Evolutionary conservation across 1,284 basidiomycete genomes (phyloP), one percentile per base, ranked within the genome.

Genomic region (Ceratobasidium theobromae): DNA sequence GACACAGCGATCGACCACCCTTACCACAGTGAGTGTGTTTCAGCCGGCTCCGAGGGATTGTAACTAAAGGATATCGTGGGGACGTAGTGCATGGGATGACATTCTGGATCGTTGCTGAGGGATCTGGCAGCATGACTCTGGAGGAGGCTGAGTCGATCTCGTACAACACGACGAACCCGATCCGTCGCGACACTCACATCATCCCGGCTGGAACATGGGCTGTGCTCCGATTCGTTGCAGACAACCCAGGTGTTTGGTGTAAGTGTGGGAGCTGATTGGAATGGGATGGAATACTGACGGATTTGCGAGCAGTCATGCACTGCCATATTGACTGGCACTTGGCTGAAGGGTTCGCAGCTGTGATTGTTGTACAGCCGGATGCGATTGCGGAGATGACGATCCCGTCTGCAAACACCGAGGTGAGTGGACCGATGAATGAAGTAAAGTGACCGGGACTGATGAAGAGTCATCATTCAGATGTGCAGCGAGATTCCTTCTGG

Each of bases 41-140:
- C 27, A 60, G 16, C 16, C 35, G 35, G 35, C 27, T 3, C 1
- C 43, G 43, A 54, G 23, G 33, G 38, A 12, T 49, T 33, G 53
- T 45, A 38, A 48, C 43, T 43, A n/a, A n/a, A n/a, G n/a, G n/a
- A n/a, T n/a, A 9, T 32, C 35, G 21, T 35, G 2, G 21, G 2
- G 2, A n/a, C 5, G 5, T 38, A 21, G 46, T 57, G 33, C 71
- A 75, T 69, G 70, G 72, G 0, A 69, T 72, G 65, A 70, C 71
- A 25, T 73, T 74, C 38, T 75, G 72, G 72, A 71, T 76, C n/a
- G 69, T 77, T 55, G 75, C 73, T 14, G 62, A 40, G 25, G 73
- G 73, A 1, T 40, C 55, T 1, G 72, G 72, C 12, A 38, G 58
- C 21, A 65, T 69, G 18, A 60, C 66, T 8, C 46, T 64, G 9